Evolutionary conservation across 2,329 filamentous ascomycete genomes (phyloP).

Genomic region (Phaeophleospora eucalypticola): DNA sequence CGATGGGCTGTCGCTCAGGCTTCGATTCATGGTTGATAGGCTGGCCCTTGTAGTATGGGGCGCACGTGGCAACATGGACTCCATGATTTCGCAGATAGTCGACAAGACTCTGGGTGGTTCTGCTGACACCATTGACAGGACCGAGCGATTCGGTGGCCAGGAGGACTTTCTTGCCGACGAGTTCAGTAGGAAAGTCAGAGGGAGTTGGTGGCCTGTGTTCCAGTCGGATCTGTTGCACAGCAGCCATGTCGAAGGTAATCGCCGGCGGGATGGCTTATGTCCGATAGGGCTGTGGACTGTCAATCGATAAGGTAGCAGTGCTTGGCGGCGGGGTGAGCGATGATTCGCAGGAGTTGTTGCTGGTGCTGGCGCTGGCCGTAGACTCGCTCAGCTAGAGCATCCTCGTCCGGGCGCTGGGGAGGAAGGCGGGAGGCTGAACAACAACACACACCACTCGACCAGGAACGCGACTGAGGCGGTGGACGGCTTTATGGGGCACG

Average conservation of each 20-base stretch:
- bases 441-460: neutral
- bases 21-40: conserved; percentile 39
- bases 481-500: neutral
- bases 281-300: neutral
- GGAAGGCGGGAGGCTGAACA: neutral
- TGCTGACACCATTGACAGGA: conserved; percentile 68
- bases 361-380: neutral
- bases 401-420: neutral
- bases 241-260: neutral
- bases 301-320: no score
- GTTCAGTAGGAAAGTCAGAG: conserved; percentile 38
- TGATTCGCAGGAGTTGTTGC: neutral
- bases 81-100: conserved; percentile 63
- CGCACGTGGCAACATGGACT: conserved; percentile 62
- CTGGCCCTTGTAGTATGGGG: conserved; percentile 55
- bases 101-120: conserved; percentile 66
- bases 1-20: conserved; percentile 26
- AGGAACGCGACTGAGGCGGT: neutral
- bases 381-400: conserved; percentile 1
- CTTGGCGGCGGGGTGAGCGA: neutral
- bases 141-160: conserved; percentile 69
- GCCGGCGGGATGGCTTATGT: neutral
- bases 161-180: conserved; percentile 60
- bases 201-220: neutral
- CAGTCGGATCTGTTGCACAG: neutral